Conservation (phyloP, 306 rosid genomes). For the Luffa acutangula region DNA sequence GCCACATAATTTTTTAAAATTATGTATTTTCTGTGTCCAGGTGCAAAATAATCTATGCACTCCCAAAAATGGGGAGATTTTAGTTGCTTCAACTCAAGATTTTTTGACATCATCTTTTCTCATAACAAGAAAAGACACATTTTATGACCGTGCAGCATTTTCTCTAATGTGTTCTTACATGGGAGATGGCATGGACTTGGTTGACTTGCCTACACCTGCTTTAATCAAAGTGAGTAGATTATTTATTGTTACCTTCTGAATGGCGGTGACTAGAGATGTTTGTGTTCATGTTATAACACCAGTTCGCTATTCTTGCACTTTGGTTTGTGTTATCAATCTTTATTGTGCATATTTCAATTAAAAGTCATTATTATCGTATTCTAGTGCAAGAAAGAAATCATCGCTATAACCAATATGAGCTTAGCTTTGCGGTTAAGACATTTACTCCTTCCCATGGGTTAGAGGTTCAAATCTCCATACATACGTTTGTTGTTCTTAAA, state of each 20-base stretch:
- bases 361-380: neutral
- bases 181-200: constrained; percentile 73
- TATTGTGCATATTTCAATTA: neutral
- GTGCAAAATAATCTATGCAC: constrained; percentile 96
- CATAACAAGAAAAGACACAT: constrained; percentile 83
- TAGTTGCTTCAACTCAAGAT: constrained; percentile 98
- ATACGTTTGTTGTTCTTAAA: neutral
- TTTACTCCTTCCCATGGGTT: neutral
- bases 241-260: neutral
- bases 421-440: neutral
- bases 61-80: constrained; percentile 92
- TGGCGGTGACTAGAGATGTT: neutral
- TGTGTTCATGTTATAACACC: neutral
- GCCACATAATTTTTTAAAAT: constrained; percentile 4
- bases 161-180: constrained; percentile 80
- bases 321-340: neutral
- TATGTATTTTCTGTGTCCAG: constrained; percentile 31
- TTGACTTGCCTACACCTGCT: constrained; percentile 93
- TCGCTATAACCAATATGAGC: neutral
- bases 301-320: neutral
- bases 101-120: constrained; percentile 91
- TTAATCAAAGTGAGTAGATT: constrained; percentile 56
- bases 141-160: constrained; percentile 89
- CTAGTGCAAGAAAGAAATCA: neutral
- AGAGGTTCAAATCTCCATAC: neutral